Conservation (phyloP, 108 stramenopile genomes). For the Skeletonema costatum region DNA sequence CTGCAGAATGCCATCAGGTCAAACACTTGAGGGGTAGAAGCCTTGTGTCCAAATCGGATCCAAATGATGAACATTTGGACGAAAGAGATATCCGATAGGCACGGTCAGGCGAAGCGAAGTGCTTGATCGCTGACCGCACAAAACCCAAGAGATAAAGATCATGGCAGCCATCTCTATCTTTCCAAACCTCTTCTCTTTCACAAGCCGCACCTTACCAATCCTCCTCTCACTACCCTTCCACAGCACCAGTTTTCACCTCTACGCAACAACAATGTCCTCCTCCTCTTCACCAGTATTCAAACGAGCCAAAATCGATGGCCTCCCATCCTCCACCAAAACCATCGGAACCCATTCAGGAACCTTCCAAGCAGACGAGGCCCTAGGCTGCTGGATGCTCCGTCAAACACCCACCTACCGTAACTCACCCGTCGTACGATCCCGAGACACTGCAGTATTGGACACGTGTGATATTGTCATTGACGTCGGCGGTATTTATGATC, state of each 20-base stretch:
- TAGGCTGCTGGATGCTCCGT: conserved; percentile 91
- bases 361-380: conserved; percentile 98
- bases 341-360: conserved; percentile 93
- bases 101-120: no score
- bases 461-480: conserved; percentile 94
- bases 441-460: conserved; percentile 80
- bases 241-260: neutral
- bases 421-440: conserved; percentile 85
- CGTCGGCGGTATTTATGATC: conserved; percentile 96
- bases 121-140: neutral
- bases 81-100: no score
- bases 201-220: neutral
- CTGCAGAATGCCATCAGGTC: no score
- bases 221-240: neutral
- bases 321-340: conserved; percentile 49
- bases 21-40: no score
- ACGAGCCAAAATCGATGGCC: conserved; percentile 48
- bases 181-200: neutral
- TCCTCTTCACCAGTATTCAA: conserved; percentile 37
- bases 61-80: no score
- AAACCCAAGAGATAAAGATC: neutral
- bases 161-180: neutral
- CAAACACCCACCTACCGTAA: conserved; percentile 76
- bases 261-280: neutral
- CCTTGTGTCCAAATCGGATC: no score